A percentile compares a stretch with the other conserved stretches of the same genome.
Conservation (phyloP, 345 rosid genomes). For the Lepidium sativum region DNA sequence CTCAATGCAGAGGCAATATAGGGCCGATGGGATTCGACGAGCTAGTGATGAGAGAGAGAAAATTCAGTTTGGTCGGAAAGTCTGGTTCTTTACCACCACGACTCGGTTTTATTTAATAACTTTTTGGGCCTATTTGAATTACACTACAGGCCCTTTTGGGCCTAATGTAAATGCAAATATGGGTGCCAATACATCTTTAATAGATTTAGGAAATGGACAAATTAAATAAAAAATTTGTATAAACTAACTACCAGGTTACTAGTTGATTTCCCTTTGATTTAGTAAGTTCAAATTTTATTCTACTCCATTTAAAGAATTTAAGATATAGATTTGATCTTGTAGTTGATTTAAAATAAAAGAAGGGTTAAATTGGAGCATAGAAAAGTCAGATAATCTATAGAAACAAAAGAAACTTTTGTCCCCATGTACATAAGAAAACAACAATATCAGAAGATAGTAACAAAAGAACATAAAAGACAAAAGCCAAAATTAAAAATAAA, state of each 20-base stretch:
- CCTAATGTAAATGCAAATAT: too few species aligned
- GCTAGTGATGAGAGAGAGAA: slow-evolving; percentile 8
- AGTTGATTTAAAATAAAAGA: too few species aligned
- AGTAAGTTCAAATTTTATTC: too few species aligned
- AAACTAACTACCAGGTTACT: too few species aligned
- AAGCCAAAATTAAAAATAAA: slow-evolving; percentile 3
- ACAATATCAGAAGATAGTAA: not conserved
- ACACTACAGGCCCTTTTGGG: not conserved
- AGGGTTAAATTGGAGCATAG: too few species aligned
- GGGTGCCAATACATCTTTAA: too few species aligned
- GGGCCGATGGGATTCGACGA: not conserved
- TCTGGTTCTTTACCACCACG: not conserved
- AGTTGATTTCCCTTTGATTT: too few species aligned
- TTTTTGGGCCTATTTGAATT: not conserved
- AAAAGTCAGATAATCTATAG: not conserved
- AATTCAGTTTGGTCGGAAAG: slow-evolving; percentile 11
- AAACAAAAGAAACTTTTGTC: not conserved
- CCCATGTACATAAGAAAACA: slow-evolving; percentile 16
- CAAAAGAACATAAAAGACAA: slow-evolving; percentile 1
- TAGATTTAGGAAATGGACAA: too few species aligned
- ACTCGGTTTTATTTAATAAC: not conserved
- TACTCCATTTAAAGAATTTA: too few species aligned
- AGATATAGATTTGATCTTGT: too few species aligned
- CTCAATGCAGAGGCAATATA: not conserved
- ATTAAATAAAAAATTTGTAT: too few species aligned